A percentile compares a stretch with the other conserved stretches of the same genome.
phyloP scores from a whole-genome alignment of 1,139 yeast genomes.

The Meyerozyma smithsonii region DNA sequence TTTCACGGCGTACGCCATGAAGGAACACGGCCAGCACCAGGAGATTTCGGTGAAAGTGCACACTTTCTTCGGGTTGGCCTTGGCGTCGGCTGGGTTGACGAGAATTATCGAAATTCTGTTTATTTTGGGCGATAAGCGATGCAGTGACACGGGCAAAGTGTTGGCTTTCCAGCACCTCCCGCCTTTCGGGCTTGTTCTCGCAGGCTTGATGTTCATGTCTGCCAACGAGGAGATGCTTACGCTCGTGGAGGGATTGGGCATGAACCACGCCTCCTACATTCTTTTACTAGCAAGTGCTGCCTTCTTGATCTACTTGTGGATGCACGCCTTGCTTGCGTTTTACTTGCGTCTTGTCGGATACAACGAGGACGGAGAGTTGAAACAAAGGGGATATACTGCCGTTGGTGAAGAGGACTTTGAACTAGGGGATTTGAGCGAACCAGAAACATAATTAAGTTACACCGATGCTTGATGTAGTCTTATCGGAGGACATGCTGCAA shows the following conservation, averaged over 20 bases:
- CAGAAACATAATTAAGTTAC: slow-evolving; percentile 10
- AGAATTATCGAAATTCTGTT: slow-evolving; percentile 77
- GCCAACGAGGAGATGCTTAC: slow-evolving; percentile 86
- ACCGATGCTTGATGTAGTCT: not conserved
- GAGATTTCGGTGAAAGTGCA: slow-evolving; percentile 81
- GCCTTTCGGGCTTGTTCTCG: slow-evolving; percentile 69
- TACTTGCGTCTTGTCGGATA: slow-evolving; percentile 52
- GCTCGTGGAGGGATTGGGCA: slow-evolving; percentile 65
- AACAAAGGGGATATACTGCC: slow-evolving; percentile 4
- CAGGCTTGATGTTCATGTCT: slow-evolving; percentile 83
- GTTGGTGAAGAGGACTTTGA: slow-evolving; percentile 29
- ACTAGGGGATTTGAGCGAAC: slow-evolving; percentile 28
- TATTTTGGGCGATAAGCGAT: slow-evolving; percentile 53
- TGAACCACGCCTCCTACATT: slow-evolving; percentile 82
- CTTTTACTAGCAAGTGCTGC: slow-evolving; percentile 73
- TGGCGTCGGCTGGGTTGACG: slow-evolving; percentile 72
- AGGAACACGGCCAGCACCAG: slow-evolving; percentile 76
- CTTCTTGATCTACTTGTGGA: slow-evolving; percentile 65
- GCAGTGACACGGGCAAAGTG: slow-evolving; percentile 43
- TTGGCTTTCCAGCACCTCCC: slow-evolving; percentile 78
- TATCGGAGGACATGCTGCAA: slow-evolving; percentile 1
- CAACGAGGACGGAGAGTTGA: slow-evolving; percentile 32
- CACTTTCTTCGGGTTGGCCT: slow-evolving; percentile 73
- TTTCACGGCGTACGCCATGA: slow-evolving; percentile 92
- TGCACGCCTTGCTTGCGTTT: slow-evolving; percentile 49